A percentile compares a stretch with the other conserved stretches of the same genome.
phyloP scores from a whole-genome alignment of 106 monocot species.

The Xerophyta viscosa region DNA sequence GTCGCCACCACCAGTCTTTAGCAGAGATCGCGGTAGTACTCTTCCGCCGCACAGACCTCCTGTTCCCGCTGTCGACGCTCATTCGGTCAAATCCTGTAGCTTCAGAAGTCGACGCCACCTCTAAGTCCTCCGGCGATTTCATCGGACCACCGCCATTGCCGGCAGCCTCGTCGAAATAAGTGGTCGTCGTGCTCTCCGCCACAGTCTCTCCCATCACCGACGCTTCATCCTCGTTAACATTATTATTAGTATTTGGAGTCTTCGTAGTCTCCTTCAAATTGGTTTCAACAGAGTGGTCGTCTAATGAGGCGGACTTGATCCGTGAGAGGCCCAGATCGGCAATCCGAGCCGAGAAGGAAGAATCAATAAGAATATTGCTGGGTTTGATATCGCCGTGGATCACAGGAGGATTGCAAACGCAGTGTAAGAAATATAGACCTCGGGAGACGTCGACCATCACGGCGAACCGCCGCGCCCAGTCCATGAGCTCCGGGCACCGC shows the following conservation, averaged over 20 bases:
- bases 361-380: conserved; percentile 88
- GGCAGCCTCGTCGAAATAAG: conserved; percentile 11
- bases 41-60: conserved; percentile 5
- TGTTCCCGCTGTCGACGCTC: conserved; percentile 38
- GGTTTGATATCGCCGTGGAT: conserved; percentile 93
- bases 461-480: conserved; percentile 45
- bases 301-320: conserved; percentile 5
- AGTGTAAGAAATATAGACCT: conserved; percentile 70
- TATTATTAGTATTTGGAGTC: background rate
- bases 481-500: conserved; percentile 48
- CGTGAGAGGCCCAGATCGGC: conserved; percentile 86
- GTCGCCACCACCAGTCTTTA: conserved; percentile 49
- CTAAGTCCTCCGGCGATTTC: conserved; percentile 29
- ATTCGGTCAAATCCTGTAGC: conserved; percentile 36
- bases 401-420: conserved; percentile 53
- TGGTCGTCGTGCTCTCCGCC: conserved; percentile 18
- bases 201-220: conserved; percentile 48
- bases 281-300: no score
- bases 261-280: no score
- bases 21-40: conserved; percentile 2
- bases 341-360: conserved; percentile 55
- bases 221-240: conserved; percentile 24
- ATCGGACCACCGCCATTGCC: background rate
- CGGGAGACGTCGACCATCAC: conserved; percentile 56
- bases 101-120: conserved; percentile 57